Evolutionary conservation across 768 basidiomycete genomes (phyloP), one percentile per base, ranked within the genome.

Genomic region (Mycena galopus): DNA sequence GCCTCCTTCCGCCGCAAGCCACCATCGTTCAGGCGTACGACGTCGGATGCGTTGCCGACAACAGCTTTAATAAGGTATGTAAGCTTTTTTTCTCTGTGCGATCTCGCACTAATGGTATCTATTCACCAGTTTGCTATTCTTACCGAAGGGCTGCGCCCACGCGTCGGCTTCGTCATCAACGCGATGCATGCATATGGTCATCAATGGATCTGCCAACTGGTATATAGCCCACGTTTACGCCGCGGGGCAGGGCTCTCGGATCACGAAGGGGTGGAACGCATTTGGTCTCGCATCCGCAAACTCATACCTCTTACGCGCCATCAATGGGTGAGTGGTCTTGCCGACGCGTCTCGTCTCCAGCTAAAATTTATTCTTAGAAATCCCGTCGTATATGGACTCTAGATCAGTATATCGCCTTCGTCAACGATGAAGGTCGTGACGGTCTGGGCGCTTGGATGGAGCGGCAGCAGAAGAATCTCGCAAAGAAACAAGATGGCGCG

Each of bases 121-220:
- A 25, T 69, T n/a, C n/a, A n/a, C n/a, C n/a, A 82, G 81, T 79
- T 77, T 42, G 56, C 78, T 17, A 75, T 81, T 50, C 72, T 81
- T 1, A 66, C 75, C 0, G 30, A 50, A 0, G 68, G 66, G 25
- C 37, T 82, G 11, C 67, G 71, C 2, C 3, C 29, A 2, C 65
- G 79, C 3, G 58, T 84, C 9, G 30, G 29, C 1, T 82, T 80
- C 39, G 75, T 76, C 0, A 77, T 80, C 2, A 79, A 78, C 11
- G 82, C 78, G 2, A 82, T 84, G 79, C 83, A 84, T 70, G 81
- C 81, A 0, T 82, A 81, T 65, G 79, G 78, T 0, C 82, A 83
- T 50, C 76, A 83, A 42, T 83, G 82, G 82, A 62, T 76, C 5
- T 83, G 82, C 57, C 82, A 83, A 44, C 51, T 86, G 0, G 55